Percentiles rank a stretch among this genome's conserved stretches.
phyloP scores from a whole-genome alignment of 2,329 filamentous ascomycete species.

The Phaeophleospora eucalypticola region DNA sequence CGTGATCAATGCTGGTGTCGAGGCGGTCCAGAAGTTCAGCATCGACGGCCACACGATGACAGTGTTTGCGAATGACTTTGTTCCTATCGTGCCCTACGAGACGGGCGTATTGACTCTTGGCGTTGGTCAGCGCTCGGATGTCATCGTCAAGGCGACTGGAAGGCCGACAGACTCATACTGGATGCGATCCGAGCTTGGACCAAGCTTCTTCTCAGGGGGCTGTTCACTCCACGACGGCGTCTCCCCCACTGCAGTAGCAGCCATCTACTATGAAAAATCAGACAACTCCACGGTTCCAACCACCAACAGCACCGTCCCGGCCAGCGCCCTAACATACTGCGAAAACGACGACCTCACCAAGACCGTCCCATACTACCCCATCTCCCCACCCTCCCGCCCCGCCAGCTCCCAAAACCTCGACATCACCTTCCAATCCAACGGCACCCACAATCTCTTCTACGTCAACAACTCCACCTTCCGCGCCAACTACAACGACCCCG shows the following conservation, averaged over 20 bases:
- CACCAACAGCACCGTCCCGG: slow-evolving; percentile 48
- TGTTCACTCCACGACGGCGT: slow-evolving; percentile 33
- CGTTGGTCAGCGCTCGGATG: slow-evolving; percentile 52
- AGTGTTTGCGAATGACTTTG: slow-evolving; percentile 42
- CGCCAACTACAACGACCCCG: slow-evolving; percentile 43
- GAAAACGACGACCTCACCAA: slow-evolving; percentile 53
- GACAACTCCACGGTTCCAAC: slow-evolving; percentile 41
- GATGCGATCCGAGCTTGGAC: slow-evolving; percentile 49
- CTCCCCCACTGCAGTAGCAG: slow-evolving; percentile 52
- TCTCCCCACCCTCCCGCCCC: slow-evolving; percentile 47
- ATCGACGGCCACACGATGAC: slow-evolving; percentile 47
- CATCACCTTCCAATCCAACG: slow-evolving; percentile 43
- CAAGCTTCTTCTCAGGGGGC: slow-evolving; percentile 51
- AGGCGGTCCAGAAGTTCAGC: slow-evolving; percentile 41
- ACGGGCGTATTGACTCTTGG: slow-evolving; percentile 49
- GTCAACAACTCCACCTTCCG: slow-evolving; percentile 49
- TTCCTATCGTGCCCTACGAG: slow-evolving; percentile 41
- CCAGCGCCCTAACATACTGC: slow-evolving; percentile 44
- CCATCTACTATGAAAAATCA: slow-evolving; percentile 61
- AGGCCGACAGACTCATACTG: slow-evolving; percentile 31
- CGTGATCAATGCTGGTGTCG: slow-evolving; percentile 41
- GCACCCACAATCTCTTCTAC: slow-evolving; percentile 53
- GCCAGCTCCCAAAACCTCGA: slow-evolving; percentile 40
- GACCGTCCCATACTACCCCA: slow-evolving; percentile 52
- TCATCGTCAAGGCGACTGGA: slow-evolving; percentile 40